Evolutionary conservation across 495 filamentous ascomycete species (phyloP), one percentile per base, ranked within the genome.

Genomic region (Haplographium delicatum): DNA sequence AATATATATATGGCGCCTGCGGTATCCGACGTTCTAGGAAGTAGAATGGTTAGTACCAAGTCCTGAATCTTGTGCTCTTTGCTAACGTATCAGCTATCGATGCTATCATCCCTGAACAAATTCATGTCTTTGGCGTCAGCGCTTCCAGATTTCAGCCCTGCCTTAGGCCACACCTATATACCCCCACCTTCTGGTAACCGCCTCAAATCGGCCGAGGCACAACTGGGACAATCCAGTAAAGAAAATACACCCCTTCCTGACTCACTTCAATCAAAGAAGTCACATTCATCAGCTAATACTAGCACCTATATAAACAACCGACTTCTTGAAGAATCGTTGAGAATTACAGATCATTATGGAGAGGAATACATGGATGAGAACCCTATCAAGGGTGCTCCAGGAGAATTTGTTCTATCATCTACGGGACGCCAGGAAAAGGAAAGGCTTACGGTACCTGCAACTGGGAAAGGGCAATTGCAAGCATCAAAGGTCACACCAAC

Each of bases 351-450:
- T 13, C 74, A 75, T 28, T 83, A 81, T 48, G 80, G 78, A 20
- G 79, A 84, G 40, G 91, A 97, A 45, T 95, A 80, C 65, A 89
- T 93, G 81, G 89, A 98, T 65, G 89, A 95, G 63, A 93, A 84
- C 56, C 89, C 89, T 2, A 78, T 95, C 40, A 80, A 85, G 1
- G 91, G 91, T 38, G 83, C 86, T 58, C 91, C 91, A 0, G 90
- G 91, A 18, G 80, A 82, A n/a, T 95, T 95, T 67, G 83, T 85
- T 46, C 72, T 94, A 42, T 80, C 80, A 9, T 82, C 74, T 24
- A 79, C 80, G 3, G 75, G 76, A 2, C 67, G 75, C 30, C 56
- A 50, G 24, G 60, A 54, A 9, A 35, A 44, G 41, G 52, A 50
- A 5, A 62, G 54, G 28, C 44, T 62, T 25, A 24, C 41, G 19